Evolutionary conservation across 2,329 filamentous ascomycete genomes (phyloP).

Genomic region (Xylariaceae sp.): DNA sequence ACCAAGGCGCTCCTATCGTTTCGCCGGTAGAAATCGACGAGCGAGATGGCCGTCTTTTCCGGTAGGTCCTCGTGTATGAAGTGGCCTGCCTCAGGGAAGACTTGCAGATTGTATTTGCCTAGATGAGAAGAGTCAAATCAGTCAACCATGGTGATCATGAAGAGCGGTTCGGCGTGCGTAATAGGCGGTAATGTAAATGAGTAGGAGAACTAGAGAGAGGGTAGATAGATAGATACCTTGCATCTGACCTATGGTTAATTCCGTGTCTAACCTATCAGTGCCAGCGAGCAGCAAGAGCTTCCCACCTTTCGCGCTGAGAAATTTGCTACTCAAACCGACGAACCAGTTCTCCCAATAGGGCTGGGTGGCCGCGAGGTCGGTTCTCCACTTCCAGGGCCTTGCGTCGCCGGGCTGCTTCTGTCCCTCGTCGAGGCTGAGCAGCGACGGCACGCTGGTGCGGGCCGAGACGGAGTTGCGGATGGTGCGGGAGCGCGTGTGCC

Average conservation of each 20-base stretch:
- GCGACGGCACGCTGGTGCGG: conserved; percentile 81
- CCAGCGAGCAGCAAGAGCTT: conserved; percentile 43
- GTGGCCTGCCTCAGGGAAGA: conserved; percentile 93
- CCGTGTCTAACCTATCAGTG: conserved; percentile 45
- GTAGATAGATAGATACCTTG: conserved; percentile 37
- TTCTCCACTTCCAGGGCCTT: conserved; percentile 81
- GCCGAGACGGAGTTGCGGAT: conserved; percentile 86
- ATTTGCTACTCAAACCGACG: conserved; percentile 84
- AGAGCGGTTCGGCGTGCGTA: neutral
- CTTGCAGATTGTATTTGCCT: conserved; percentile 94
- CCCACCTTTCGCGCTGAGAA: conserved; percentile 76
- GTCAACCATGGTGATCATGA: neutral
- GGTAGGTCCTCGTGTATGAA: conserved; percentile 97
- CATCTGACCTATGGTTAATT: conserved; percentile 46
- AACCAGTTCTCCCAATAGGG: conserved; percentile 97
- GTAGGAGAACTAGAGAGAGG: conserved; percentile 6
- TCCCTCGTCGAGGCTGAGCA: conserved; percentile 60
- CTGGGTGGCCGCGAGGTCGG: conserved; percentile 81
- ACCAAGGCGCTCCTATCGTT: conserved; percentile 88
- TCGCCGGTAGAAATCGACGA: conserved; percentile 89
- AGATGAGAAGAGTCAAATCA: neutral
- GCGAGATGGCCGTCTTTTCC: conserved; percentile 81
- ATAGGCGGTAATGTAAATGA: conserved; percentile 12
- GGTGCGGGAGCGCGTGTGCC: conserved; percentile 90
- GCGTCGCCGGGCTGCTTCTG: conserved; percentile 36